Conservation (phyloP, 2,329 filamentous ascomycete species). For the Ploettnerulaceae sp. region DNA sequence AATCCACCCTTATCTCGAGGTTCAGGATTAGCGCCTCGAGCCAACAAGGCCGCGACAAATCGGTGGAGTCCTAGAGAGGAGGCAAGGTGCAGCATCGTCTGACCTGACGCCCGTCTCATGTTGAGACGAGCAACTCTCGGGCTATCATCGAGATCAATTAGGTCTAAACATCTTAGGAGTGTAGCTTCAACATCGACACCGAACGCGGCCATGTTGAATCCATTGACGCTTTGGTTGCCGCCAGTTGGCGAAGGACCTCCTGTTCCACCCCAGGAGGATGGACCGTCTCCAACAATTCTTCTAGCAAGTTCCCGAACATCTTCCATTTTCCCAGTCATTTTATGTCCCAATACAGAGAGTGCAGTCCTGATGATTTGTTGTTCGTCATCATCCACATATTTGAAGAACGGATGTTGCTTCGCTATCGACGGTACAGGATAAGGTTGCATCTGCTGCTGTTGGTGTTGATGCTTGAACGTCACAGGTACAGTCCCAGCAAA, state of each 20-base stretch:
- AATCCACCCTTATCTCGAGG: constrained; percentile 73
- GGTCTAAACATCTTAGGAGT: constrained; percentile 69
- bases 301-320: constrained; percentile 58
- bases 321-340: constrained; percentile 58
- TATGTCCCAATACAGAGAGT: constrained; percentile 57
- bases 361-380: constrained; percentile 65
- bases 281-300: constrained; percentile 51
- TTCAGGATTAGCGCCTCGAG: constrained; percentile 72
- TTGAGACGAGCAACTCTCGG: constrained; percentile 64
- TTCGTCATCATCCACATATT: constrained; percentile 68
- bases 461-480: constrained; percentile 50
- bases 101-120: constrained; percentile 59
- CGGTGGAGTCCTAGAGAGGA: constrained; percentile 69
- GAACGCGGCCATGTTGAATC: constrained; percentile 37
- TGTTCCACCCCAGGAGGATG: constrained; percentile 44
- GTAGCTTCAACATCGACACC: constrained; percentile 34
- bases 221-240: constrained; percentile 41
- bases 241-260: constrained; percentile 40
- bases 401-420: constrained; percentile 55
- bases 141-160: constrained; percentile 74
- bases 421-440: constrained; percentile 41
- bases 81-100: constrained; percentile 77
- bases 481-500: constrained; percentile 56
- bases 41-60: constrained; percentile 71
- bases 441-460: constrained; percentile 41